A percentile compares a stretch with the other conserved stretches of the same genome.
Conservation (phyloP, 345 rosid genomes). For the Gossypium ekmanianum region DNA sequence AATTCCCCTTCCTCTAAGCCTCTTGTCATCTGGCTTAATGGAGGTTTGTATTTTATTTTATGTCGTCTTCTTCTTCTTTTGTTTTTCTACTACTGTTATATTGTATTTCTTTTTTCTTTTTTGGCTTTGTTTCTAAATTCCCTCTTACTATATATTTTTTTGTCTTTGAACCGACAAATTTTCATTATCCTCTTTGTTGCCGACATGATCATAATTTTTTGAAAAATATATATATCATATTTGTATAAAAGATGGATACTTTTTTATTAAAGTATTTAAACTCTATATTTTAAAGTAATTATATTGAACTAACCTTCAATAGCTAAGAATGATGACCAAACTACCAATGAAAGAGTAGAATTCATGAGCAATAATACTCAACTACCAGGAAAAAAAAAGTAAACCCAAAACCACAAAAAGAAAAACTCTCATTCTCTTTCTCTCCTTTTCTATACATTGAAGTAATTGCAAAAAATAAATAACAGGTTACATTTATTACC, state of each 20-base stretch:
- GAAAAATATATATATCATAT: neutral
- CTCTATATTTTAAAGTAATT: neutral
- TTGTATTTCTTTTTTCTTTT: conserved; percentile 16
- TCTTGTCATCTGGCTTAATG: conserved; percentile 91
- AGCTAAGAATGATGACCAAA: conserved; percentile 39
- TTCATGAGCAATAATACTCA: conserved; percentile 18
- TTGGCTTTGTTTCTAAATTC: neutral
- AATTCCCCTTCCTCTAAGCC: conserved; percentile 59
- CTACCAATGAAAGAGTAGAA: conserved; percentile 29
- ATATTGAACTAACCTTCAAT: conserved; percentile 6
- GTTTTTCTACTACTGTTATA: conserved; percentile 32
- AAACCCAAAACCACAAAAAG: neutral
- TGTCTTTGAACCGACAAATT: conserved; percentile 12
- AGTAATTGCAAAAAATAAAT: conserved; percentile 19
- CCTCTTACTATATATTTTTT: neutral
- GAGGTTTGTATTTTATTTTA: conserved; percentile 42
- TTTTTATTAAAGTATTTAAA: neutral
- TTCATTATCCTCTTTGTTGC: conserved; percentile 21
- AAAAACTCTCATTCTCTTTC: neutral
- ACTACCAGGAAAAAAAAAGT: neutral
- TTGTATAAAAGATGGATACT: neutral
- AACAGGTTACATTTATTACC: conserved; percentile 33
- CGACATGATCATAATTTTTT: conserved; percentile 25
- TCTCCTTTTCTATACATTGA: conserved; percentile 5
- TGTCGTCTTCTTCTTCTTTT: too few relatives aligned